A percentile compares a stretch with the other conserved stretches of the same genome.
phyloP scores from a whole-genome alignment of 768 basidiomycete species.

The Coprinellus micaceus region DNA sequence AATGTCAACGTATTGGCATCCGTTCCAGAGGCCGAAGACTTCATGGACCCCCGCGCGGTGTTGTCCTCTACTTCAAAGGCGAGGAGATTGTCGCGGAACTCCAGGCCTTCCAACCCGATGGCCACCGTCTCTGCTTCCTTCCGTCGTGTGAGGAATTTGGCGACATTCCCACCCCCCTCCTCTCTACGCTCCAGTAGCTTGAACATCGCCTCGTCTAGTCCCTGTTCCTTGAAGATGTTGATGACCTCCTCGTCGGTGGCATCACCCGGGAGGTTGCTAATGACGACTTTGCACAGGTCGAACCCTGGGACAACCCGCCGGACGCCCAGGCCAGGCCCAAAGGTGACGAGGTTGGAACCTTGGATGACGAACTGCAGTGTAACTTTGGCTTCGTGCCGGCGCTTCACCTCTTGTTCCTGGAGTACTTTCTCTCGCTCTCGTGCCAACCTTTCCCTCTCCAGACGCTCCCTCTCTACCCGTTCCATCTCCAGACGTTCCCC shows the following conservation, averaged over 20 bases:
- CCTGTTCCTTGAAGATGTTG: conserved; percentile 5
- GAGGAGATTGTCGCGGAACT: conserved; percentile 42
- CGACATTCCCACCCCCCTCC: conserved; percentile 31
- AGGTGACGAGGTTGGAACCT: conserved; percentile 13
- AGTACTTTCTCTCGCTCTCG: background rate
- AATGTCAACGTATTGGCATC: conserved; percentile 42
- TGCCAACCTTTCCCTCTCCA: background rate
- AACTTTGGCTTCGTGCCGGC: conserved; percentile 2
- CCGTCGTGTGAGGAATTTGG: conserved; percentile 40
- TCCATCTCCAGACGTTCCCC: no score
- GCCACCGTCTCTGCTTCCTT: conserved; percentile 40
- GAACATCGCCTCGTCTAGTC: conserved; percentile 8
- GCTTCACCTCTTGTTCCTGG: conserved; percentile 1
- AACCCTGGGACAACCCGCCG: conserved; percentile 13
- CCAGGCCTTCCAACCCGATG: conserved; percentile 42
- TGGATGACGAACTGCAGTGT: conserved; percentile 11
- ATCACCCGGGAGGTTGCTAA: conserved; percentile 10
- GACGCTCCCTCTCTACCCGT: no score
- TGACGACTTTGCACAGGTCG: conserved; percentile 12
- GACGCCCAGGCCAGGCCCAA: conserved; percentile 15
- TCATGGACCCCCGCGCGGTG: conserved; percentile 41
- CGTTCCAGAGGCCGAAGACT: conserved; percentile 18
- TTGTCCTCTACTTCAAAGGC: conserved; percentile 38
- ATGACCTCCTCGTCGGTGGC: background rate
- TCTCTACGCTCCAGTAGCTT: conserved; percentile 8